phyloP scores from a whole-genome alignment of 2,329 filamentous ascomycete species.

The Lachnellula subtilissima region DNA sequence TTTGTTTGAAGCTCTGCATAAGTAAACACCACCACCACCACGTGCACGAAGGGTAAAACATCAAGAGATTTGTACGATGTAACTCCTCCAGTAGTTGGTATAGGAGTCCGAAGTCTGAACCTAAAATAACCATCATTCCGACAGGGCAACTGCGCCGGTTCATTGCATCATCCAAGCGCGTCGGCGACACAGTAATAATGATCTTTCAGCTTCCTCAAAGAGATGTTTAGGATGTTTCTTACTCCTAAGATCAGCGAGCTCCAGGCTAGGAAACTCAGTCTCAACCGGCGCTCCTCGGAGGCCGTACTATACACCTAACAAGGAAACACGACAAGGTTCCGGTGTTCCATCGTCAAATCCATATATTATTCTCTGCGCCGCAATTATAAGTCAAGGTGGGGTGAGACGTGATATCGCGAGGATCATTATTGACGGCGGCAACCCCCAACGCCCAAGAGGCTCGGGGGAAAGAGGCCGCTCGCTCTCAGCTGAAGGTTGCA shows the following conservation, averaged over 20 bases:
- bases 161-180: constrained; percentile 11
- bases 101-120: not conserved
- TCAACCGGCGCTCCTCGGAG: not conserved
- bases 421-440: not conserved
- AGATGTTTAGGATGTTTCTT: not conserved
- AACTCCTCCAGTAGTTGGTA: not conserved
- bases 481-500: constrained; percentile 2
- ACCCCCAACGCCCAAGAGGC: not conserved
- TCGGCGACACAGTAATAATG: not conserved
- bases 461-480: not conserved
- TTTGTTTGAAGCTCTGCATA: constrained; percentile 1
- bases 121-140: constrained; percentile 1
- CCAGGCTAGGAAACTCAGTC: not conserved
- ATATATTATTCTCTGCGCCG: not conserved
- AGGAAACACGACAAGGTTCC: not conserved
- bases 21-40: not conserved
- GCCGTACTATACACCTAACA: not conserved
- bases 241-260: constrained; percentile 3
- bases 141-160: constrained; percentile 8
- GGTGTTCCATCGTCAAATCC: not conserved
- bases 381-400: not conserved
- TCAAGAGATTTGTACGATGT: not conserved
- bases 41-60: not conserved
- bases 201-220: not conserved
- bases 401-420: not conserved